These are phyloP conservation scores for Litchi chinensis DNA, from an alignment of 345 rosid genomes.

Conservation along the genomic window DNA sequence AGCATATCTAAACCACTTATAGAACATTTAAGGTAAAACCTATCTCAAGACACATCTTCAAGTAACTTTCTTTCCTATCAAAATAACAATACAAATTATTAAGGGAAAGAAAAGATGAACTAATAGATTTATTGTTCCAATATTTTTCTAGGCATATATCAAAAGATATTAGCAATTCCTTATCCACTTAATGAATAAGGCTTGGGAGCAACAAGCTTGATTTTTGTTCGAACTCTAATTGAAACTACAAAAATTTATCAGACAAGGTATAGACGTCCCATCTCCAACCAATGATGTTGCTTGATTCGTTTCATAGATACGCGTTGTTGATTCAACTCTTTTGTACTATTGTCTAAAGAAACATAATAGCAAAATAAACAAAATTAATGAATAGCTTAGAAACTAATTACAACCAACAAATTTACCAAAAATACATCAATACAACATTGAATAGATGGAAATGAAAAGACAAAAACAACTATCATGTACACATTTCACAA, in stretches of 20 bases:
- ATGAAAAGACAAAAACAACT: not conserved
- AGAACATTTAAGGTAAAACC: not conserved
- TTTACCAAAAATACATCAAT: slow-evolving; percentile 1
- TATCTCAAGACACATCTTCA: not conserved
- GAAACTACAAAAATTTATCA: slow-evolving; percentile 17
- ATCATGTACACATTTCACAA: no score
- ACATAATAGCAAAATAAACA: slow-evolving; percentile 19
- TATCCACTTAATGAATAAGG: not conserved
- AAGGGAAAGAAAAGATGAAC: not conserved
- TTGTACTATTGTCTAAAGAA: slow-evolving; percentile 58
- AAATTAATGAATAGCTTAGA: not conserved
- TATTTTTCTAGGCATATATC: not conserved
- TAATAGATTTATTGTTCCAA: not conserved
- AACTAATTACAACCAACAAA: not conserved
- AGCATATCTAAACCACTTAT: not conserved
- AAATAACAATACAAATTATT: not conserved
- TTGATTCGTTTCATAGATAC: slow-evolving; percentile 36
- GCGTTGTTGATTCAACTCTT: slow-evolving; percentile 47
- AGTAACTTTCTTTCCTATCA: not conserved
- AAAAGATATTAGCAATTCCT: not conserved
- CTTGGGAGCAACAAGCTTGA: not conserved
- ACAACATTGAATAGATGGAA: slow-evolving; percentile 1
- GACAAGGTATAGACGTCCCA: slow-evolving; percentile 56
- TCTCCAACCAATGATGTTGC: slow-evolving; percentile 48
- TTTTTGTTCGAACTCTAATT: not conserved